Evolutionary conservation across 2,329 filamentous ascomycete genomes (phyloP).

Genomic region (Zalaria sp.): DNA sequence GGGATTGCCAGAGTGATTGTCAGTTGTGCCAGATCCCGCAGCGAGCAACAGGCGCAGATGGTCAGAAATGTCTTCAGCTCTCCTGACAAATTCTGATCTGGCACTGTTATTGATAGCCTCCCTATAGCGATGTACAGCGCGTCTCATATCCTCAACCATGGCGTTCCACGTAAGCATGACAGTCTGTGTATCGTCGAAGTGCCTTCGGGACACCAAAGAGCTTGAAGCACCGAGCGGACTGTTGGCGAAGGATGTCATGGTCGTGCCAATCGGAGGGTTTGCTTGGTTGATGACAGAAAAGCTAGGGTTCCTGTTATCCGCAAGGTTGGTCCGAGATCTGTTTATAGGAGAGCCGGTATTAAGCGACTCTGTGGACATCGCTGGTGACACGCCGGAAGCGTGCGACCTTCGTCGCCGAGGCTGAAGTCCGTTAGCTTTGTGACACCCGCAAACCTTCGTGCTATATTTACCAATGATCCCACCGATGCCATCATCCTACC

Average conservation of each 20-base stretch:
- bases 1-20: constrained; percentile 96
- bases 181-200: constrained; percentile 78
- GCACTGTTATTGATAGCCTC: constrained; percentile 74
- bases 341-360: constrained; percentile 50
- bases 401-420: constrained; percentile 53
- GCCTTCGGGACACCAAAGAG: constrained; percentile 56
- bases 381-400: constrained; percentile 60
- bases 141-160: constrained; percentile 84
- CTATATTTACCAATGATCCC: constrained; percentile 48
- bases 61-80: constrained; percentile 96
- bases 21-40: constrained; percentile 89
- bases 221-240: constrained; percentile 27
- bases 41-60: constrained; percentile 87
- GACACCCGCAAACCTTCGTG: constrained; percentile 9
- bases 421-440: constrained; percentile 22
- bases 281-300: constrained; percentile 29
- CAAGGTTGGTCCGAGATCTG: constrained; percentile 41
- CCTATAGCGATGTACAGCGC: constrained; percentile 76
- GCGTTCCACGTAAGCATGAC: constrained; percentile 77
- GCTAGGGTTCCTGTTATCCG: constrained; percentile 32
- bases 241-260: constrained; percentile 41
- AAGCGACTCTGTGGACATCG: constrained; percentile 83
- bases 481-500: constrained; percentile 55
- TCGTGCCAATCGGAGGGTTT: constrained; percentile 35
- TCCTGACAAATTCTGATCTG: constrained; percentile 79